Percentiles rank a stretch among this genome's conserved stretches.
These are phyloP conservation scores for Hygrophoropsis aurantiaca DNA, from an alignment of 768 basidiomycete species.

Conservation along the genomic window DNA sequence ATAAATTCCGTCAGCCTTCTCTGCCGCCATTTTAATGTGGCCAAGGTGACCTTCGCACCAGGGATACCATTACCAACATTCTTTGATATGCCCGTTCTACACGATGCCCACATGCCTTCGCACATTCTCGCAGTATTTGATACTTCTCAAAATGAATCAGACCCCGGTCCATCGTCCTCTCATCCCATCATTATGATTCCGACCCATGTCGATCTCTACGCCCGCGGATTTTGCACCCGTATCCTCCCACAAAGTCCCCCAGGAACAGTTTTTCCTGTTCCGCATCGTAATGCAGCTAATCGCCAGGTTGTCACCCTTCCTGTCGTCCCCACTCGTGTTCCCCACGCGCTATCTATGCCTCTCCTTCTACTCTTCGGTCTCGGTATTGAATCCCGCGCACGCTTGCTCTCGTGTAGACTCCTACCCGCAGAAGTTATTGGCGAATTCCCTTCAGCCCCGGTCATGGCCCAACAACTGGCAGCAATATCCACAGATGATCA, in stretches of 20 bases:
- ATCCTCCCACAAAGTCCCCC: conserved; percentile 33
- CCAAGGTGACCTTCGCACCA: conserved; percentile 18
- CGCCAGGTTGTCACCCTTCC: conserved; percentile 47
- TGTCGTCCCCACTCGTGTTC: conserved; percentile 46
- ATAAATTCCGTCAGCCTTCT: conserved; percentile 21
- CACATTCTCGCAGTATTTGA: conserved; percentile 53
- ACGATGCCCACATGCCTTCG: conserved; percentile 50
- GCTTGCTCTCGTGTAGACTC: conserved; percentile 47
- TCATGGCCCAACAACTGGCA: conserved; percentile 55
- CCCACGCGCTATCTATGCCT: conserved; percentile 54
- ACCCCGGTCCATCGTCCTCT: conserved; percentile 25
- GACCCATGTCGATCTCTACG: conserved; percentile 49
- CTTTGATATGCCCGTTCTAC: conserved; percentile 48
- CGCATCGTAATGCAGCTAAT: conserved; percentile 17
- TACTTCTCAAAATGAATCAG: conserved; percentile 18
- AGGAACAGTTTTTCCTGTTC: conserved; percentile 34
- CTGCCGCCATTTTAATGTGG: conserved; percentile 35
- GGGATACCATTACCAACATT: conserved; percentile 37
- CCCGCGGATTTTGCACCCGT: conserved; percentile 35
- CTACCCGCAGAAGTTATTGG: conserved; percentile 50
- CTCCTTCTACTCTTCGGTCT: conserved; percentile 61
- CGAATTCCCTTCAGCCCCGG: conserved; percentile 62
- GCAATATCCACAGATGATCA: conserved; percentile 35
- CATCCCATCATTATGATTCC: conserved; percentile 48
- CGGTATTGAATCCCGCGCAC: conserved; percentile 47